Percentiles rank a stretch among this genome's conserved stretches.
Conservation (phyloP, 306 rosid genomes). For the Cicer bijugum region DNA sequence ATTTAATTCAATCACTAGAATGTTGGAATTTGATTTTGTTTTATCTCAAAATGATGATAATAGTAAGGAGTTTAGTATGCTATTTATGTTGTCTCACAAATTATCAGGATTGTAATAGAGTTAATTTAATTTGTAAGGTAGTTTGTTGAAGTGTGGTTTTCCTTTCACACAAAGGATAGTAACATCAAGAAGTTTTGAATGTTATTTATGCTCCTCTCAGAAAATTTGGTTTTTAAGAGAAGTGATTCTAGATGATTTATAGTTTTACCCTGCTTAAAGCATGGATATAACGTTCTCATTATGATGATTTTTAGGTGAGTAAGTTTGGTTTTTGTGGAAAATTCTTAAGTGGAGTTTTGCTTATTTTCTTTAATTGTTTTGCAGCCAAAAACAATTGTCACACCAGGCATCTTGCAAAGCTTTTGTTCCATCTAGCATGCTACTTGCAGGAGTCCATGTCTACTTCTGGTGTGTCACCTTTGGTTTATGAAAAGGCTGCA, state of each 20-base stretch:
- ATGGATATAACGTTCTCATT: slow-evolving; percentile 27
- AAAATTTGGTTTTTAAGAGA: background rate
- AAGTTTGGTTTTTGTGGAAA: slow-evolving; percentile 22
- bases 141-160: slow-evolving; percentile 31
- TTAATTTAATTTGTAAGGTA: slow-evolving; percentile 3
- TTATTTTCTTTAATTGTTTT: slow-evolving; percentile 25
- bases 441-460: slow-evolving; percentile 82
- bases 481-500: slow-evolving; percentile 74
- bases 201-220: background rate
- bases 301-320: slow-evolving; percentile 13
- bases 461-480: slow-evolving; percentile 60
- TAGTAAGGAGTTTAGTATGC: slow-evolving; percentile 32
- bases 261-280: slow-evolving; percentile 21
- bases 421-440: slow-evolving; percentile 84
- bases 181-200: slow-evolving; percentile 30
- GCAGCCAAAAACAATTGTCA: slow-evolving; percentile 78
- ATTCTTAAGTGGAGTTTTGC: slow-evolving; percentile 5
- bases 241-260: slow-evolving; percentile 13
- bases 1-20: slow-evolving; percentile 4
- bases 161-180: background rate
- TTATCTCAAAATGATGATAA: background rate
- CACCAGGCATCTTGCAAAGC: slow-evolving; percentile 92
- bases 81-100: slow-evolving; percentile 8
- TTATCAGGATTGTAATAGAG: slow-evolving; percentile 5
- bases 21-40: slow-evolving; percentile 29